Percentiles rank a stretch among this genome's conserved stretches.
Conservation (phyloP, 345 rosid genomes). For the Linum tenue region DNA sequence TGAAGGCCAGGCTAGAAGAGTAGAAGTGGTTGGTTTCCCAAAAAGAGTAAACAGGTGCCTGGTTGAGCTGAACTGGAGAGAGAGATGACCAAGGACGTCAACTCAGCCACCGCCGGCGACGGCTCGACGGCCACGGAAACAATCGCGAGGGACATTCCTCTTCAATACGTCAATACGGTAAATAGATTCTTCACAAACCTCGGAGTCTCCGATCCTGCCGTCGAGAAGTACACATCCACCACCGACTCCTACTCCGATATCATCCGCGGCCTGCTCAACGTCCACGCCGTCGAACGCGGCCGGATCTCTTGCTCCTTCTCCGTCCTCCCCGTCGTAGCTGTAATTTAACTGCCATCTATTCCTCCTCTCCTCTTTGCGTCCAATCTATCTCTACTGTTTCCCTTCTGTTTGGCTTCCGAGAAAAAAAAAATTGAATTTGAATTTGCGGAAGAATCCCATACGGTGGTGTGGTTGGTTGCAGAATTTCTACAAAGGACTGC, state of each 20-base stretch:
- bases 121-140: slow-evolving; percentile 14
- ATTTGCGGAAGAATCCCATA: not conserved
- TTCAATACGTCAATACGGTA: not conserved
- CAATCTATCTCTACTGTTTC: not conserved
- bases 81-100: not conserved
- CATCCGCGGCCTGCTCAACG: not conserved
- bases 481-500: not conserved
- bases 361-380: not conserved
- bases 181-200: not conserved
- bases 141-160: slow-evolving; percentile 14
- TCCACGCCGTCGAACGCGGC: not conserved
- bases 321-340: slow-evolving; percentile 4
- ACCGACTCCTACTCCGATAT: not conserved
- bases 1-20: too few relatives aligned
- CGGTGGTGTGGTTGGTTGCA: not conserved
- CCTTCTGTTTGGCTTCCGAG: not conserved
- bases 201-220: not conserved
- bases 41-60: too few relatives aligned
- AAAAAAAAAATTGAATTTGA: too few relatives aligned
- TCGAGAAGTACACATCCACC: not conserved
- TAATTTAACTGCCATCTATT: not conserved
- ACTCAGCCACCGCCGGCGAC: not conserved
- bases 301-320: slow-evolving; percentile 5
- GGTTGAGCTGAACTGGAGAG: not conserved
- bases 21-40: too few relatives aligned